phyloP scores from a whole-genome alignment of 805 yeast genomes.

The Cyberlindnera mycetangii region DNA sequence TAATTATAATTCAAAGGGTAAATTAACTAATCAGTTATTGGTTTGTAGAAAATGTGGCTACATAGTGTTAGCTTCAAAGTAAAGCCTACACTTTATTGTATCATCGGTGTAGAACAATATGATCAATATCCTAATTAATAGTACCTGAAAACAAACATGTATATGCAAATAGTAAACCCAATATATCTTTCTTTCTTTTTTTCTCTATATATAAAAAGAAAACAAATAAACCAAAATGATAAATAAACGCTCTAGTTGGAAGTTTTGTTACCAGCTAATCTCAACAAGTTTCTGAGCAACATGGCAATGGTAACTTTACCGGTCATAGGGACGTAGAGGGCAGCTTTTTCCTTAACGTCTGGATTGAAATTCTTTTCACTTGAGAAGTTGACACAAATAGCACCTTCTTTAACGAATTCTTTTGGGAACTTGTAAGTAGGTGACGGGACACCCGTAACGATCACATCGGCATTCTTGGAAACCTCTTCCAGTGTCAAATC shows the following conservation, averaged over 20 bases:
- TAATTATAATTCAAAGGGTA: conserved; percentile 4
- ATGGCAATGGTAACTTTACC: conserved; percentile 97
- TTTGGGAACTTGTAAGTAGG: conserved; percentile 82
- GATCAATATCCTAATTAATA: too few relatives aligned
- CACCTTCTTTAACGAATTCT: conserved; percentile 76
- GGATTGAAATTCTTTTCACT: conserved; percentile 85
- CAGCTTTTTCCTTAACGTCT: conserved; percentile 78
- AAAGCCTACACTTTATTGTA: too few relatives aligned
- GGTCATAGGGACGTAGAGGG: conserved; percentile 89
- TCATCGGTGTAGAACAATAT: too few relatives aligned
- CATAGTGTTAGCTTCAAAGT: too few relatives aligned
- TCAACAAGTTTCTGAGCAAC: conserved; percentile 83
- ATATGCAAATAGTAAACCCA: too few relatives aligned
- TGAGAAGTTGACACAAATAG: conserved; percentile 87
- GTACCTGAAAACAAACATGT: too few relatives aligned
- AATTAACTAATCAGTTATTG: background rate
- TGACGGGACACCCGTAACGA: conserved; percentile 94
- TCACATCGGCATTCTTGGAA: conserved; percentile 78
- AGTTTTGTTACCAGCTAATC: conserved; percentile 68
- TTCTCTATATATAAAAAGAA: background rate
- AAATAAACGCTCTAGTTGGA: background rate
- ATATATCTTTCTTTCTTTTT: background rate
- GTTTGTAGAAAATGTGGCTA: background rate
- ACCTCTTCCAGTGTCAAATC: conserved; percentile 56
- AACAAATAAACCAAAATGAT: background rate